These are phyloP conservation scores for Alternaria novae-zelandiae DNA, from an alignment of 2,329 filamentous ascomycete species.

Conservation along the genomic window DNA sequence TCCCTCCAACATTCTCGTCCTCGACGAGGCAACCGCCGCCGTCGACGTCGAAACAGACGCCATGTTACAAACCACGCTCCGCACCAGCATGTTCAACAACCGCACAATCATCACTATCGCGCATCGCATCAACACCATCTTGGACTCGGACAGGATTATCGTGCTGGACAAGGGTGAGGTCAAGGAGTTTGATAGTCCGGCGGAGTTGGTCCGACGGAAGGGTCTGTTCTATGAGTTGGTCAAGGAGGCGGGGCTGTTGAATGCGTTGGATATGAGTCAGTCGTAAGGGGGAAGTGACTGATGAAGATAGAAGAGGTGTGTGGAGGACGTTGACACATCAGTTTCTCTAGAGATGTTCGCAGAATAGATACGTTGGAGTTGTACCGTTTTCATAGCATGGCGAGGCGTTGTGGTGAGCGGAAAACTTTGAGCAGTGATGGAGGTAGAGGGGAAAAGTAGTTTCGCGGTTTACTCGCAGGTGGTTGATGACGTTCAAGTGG, in stretches of 20 bases:
- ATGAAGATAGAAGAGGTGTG: background rate
- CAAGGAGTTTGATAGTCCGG: slow-evolving; percentile 89
- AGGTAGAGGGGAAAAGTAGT: background rate
- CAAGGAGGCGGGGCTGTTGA: slow-evolving; percentile 81
- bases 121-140: slow-evolving; percentile 96
- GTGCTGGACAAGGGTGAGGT: slow-evolving; percentile 91
- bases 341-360: background rate
- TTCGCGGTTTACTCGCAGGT: background rate
- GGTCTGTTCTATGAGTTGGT: slow-evolving; percentile 90
- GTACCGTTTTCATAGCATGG: background rate
- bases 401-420: background rate
- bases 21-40: slow-evolving; percentile 92
- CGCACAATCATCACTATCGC: slow-evolving; percentile 98
- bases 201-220: slow-evolving; percentile 74
- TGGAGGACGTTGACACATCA: background rate
- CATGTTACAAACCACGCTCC: slow-evolving; percentile 67
- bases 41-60: slow-evolving; percentile 73
- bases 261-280: slow-evolving; percentile 18
- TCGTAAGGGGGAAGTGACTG: background rate
- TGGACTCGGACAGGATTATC: slow-evolving; percentile 86
- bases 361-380: background rate
- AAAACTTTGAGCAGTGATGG: background rate
- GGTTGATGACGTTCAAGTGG: background rate
- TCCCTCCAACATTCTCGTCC: slow-evolving; percentile 93
- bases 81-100: slow-evolving; percentile 77